Conservation (phyloP, 192 early-diverging fungal species). For the Geosiphon pyriformis region DNA sequence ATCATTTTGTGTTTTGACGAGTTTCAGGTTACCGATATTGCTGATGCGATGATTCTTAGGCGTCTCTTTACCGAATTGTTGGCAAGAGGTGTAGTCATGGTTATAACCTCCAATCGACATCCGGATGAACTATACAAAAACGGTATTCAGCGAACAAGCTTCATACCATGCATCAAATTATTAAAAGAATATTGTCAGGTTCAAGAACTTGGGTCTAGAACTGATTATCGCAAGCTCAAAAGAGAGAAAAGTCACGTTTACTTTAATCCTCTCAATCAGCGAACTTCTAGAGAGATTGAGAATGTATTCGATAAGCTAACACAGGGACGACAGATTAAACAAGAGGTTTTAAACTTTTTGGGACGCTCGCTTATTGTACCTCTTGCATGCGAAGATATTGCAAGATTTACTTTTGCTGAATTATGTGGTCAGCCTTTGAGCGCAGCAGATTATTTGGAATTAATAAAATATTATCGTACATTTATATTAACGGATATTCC, state of each 20-base stretch:
- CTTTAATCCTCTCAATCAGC: constrained; percentile 58
- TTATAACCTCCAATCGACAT: constrained; percentile 91
- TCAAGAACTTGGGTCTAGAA: constrained; percentile 80
- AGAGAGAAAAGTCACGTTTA: constrained; percentile 59
- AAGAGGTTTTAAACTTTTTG: constrained; percentile 59
- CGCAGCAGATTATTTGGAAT: constrained; percentile 87
- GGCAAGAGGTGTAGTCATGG: constrained; percentile 73
- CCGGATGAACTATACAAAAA: constrained; percentile 93
- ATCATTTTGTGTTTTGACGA: constrained; percentile 95
- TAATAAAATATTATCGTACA: constrained; percentile 68
- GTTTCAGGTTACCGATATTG: constrained; percentile 96
- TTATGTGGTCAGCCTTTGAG: constrained; percentile 56
- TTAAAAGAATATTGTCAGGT: constrained; percentile 77
- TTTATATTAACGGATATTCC: constrained; percentile 78
- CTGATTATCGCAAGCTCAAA: constrained; percentile 79
- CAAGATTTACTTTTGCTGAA: constrained; percentile 69
- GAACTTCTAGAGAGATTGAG: constrained; percentile 47
- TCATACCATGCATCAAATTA: constrained; percentile 86
- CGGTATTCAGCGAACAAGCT: constrained; percentile 89
- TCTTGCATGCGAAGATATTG: constrained; percentile 57
- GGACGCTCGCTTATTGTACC: constrained; percentile 71
- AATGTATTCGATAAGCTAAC: constrained; percentile 33
- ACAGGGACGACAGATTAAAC: constrained; percentile 29
- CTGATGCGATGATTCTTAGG: constrained; percentile 92
- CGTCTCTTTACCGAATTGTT: constrained; percentile 80